A percentile compares a stretch with the other conserved stretches of the same genome.
phyloP scores from a whole-genome alignment of 345 rosid genomes.

The Pistacia atlantica region DNA sequence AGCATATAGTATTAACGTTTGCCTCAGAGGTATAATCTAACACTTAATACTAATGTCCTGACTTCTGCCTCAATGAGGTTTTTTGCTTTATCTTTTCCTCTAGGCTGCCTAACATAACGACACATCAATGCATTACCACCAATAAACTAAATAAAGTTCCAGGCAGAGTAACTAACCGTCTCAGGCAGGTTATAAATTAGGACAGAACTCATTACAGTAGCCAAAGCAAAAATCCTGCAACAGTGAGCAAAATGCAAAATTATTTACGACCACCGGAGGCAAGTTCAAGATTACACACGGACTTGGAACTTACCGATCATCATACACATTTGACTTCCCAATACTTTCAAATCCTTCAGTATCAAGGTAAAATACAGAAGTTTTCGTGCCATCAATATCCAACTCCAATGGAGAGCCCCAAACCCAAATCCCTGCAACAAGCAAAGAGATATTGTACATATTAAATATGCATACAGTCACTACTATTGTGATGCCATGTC shows the following conservation, averaged over 20 bases:
- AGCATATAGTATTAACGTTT: not conserved
- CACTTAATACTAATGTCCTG: not conserved
- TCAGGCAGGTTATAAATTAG: conserved; percentile 95
- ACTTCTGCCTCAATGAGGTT: not conserved
- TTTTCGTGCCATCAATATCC: conserved; percentile 73
- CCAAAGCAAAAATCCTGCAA: conserved; percentile 96
- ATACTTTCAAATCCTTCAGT: conserved; percentile 99
- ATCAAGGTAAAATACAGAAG: conserved; percentile 93
- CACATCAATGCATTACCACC: not conserved
- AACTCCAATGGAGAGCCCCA: conserved; percentile 93
- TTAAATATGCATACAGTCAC: conserved; percentile 15
- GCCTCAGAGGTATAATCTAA: not conserved
- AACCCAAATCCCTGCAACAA: conserved; percentile 87
- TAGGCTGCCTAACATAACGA: not conserved
- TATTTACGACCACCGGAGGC: conserved; percentile 4
- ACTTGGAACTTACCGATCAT: conserved; percentile 67
- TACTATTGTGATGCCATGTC: conserved; percentile 2
- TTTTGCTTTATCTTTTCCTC: not conserved
- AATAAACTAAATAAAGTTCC: not conserved
- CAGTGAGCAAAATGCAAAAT: not conserved
- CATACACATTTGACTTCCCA: conserved; percentile 98
- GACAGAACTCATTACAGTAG: conserved; percentile 97
- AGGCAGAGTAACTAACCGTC: conserved; percentile 65
- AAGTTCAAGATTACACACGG: conserved; percentile 1
- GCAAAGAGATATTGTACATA: conserved; percentile 16